These are phyloP conservation scores for Sistotremastrum suecicum DNA, from an alignment of 768 basidiomycete species.

Conservation along the genomic window DNA sequence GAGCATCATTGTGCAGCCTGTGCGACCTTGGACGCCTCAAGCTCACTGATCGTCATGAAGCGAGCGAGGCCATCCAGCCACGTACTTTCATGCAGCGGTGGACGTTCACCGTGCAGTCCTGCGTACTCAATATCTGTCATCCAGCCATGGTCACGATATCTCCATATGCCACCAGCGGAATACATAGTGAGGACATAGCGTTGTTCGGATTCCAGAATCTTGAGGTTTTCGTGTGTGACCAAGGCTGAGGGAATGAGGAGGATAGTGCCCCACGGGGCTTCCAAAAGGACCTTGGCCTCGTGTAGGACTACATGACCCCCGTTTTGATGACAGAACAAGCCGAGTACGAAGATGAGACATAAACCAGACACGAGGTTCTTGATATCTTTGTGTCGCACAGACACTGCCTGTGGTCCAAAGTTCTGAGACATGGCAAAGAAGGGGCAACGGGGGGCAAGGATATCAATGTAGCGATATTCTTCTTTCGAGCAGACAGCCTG, in stretches of 20 bases:
- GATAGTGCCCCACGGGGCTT: constrained; percentile 9
- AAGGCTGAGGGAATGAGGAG: constrained; percentile 11
- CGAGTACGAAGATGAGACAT: constrained; percentile 5
- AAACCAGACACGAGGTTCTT: constrained; percentile 1
- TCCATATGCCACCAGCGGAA: constrained; percentile 7
- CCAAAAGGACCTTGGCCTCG: constrained; percentile 8
- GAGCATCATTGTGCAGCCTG: no score
- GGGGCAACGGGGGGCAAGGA: no score
- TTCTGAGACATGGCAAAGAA: constrained; percentile 6
- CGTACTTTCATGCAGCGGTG: no score
- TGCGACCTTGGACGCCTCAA: no score
- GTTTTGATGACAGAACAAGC: constrained; percentile 3
- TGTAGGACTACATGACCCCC: constrained; percentile 9
- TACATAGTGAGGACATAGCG: constrained; percentile 9
- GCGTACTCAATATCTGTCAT: no score
- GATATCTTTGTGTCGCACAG: not conserved
- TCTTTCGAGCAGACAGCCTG: no score
- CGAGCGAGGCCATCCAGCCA: no score
- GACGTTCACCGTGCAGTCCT: no score
- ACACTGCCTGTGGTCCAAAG: constrained; percentile 3
- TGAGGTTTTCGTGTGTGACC: constrained; percentile 7
- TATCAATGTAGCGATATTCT: no score
- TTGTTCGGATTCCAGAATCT: constrained; percentile 1
- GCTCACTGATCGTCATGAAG: no score
- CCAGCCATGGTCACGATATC: not conserved